Evolutionary conservation across 495 filamentous ascomycete species (phyloP), one percentile per base, ranked within the genome.

Genomic region (Opeltia flavorubescens): DNA sequence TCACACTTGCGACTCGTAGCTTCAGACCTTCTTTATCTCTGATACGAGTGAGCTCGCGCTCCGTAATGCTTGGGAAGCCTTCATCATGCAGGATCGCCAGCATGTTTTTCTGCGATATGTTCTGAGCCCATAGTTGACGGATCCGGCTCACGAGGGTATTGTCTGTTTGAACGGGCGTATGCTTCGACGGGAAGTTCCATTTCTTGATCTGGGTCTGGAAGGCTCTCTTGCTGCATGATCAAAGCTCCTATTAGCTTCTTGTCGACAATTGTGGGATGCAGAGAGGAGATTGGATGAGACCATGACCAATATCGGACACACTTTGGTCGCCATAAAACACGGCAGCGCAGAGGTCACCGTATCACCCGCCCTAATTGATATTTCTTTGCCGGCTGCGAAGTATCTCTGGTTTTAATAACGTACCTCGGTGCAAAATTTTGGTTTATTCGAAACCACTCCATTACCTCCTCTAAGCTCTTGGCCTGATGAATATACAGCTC

Each of bases 101-200:
- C 79, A 91, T 91, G 42, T 85, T 75, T 47, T 72, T 72, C 53
- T 84, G 81, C 30, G 61, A 70, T 3, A 72, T 67, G 51, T 89
- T 89, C 28, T 65, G 64, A 56, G 83, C 78, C 84, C 84, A 91
- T 50, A 91, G 74, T 66, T 86, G 70, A 49, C 76, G 76, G 35
- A 86, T 72, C 1, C 84, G 72, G 2, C 68, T 72, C 17, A 84
- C 75, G 8, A 91, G 71, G 11, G 62, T 64, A 21, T 66, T 60
- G 55, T 84, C 81, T 55, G 80, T 81, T 59, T 81, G 78, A 4
- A 75, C 75, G 8, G 76, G 79, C 51, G 77, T 80, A 50, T 79
- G 75, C 59, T 83, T 85, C 48, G 68, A 74, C 3, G 85, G 84
- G 49, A 89, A 91, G 0, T 73, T 70, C 85, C 85, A 91, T 59